Evolutionary conservation across 2,329 filamentous ascomycete genomes (phyloP).

Genomic region (Aspergillus sp.): DNA sequence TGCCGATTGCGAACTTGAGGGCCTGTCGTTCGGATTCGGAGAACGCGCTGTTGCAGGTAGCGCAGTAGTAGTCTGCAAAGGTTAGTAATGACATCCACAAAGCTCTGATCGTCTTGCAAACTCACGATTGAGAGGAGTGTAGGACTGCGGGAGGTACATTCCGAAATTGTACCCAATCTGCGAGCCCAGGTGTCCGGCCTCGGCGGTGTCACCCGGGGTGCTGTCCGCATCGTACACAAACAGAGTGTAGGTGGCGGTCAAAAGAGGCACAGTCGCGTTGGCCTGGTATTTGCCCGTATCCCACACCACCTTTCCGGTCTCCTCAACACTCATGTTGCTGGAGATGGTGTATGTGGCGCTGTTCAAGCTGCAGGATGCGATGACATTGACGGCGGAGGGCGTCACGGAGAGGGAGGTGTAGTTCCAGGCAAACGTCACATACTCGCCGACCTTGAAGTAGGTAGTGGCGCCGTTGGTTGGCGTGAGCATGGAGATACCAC

Average conservation of each 20-base stretch:
- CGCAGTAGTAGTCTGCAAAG: conserved; percentile 52
- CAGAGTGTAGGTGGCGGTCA: conserved; percentile 63
- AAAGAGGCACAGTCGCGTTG: conserved; percentile 50
- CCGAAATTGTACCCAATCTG: conserved; percentile 58
- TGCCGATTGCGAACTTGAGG: conserved; percentile 55
- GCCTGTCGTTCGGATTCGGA: conserved; percentile 55
- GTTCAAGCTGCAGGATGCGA: conserved; percentile 61
- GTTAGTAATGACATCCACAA: conserved; percentile 14
- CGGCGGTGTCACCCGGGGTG: conserved; percentile 51
- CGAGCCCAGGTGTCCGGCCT: conserved; percentile 55
- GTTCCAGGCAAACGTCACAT: conserved; percentile 66
- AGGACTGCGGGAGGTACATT: conserved; percentile 59
- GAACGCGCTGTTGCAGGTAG: conserved; percentile 56
- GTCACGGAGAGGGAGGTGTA: conserved; percentile 63
- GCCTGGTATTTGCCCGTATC: conserved; percentile 57
- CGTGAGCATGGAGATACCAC: conserved; percentile 62
- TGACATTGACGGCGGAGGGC: conserved; percentile 59
- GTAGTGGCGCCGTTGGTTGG: conserved; percentile 52
- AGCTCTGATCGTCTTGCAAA: conserved; percentile 4
- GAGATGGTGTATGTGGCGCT: conserved; percentile 61
- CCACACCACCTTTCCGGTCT: conserved; percentile 58
- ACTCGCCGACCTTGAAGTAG: conserved; percentile 65
- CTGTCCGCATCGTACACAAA: conserved; percentile 60
- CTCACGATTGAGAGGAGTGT: conserved; percentile 52
- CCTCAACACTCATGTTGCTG: conserved; percentile 55